Base-by-base conservation (phyloP, 75 land plant genomes). In the Pinus tabuliformis region DNA sequence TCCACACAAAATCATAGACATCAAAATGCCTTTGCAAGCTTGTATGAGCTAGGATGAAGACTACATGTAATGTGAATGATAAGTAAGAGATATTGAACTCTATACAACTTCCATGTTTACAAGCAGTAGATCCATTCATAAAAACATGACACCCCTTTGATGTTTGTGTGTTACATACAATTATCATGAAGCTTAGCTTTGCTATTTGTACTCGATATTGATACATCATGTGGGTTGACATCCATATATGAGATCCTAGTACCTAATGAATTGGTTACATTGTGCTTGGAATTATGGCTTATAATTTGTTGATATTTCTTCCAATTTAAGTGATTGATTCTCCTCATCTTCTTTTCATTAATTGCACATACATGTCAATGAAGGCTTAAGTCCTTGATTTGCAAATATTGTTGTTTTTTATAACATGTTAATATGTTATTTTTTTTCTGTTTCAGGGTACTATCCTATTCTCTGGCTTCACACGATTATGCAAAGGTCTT, bases 401-500 rank as follows among this genome's bases (percentile, higher is more conserved):
- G 72, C 20, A 68, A 9, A 49, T 49, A 49, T 49, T 49, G 11
- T 49, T 49, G 54, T 9, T 49, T 33, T 49, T 49, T 9, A n/a
- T 68, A 68, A 37, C 72, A 42, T 21, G 18, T 66, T 36, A 37
- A 3, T 26, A 26, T 26, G 26, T 26, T 26, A 26, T 26, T 26
- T 68, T 39, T 68, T 42, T 11, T 68, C 42, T 36, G 9, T 68
- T 39, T 18, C 72, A 68, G 72, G 72, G 52, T 36, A 21, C 12
- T 37, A 37, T 37, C 36, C 68, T 33, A 33, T 64, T 83, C 58
- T 42, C 82, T 26, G 97, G 99, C 45, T 91, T 91, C 56, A 91
- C 99, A 3, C 59, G 82, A 68, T 86, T 93, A 16, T 96, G 91
- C 81, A 96, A 94, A 72, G 97, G 95, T 52, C 83, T 93, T 3